These are phyloP conservation scores for Colletotrichum cordylinicola DNA, from an alignment of 2,329 filamentous ascomycete genomes.

Conservation along the genomic window DNA sequence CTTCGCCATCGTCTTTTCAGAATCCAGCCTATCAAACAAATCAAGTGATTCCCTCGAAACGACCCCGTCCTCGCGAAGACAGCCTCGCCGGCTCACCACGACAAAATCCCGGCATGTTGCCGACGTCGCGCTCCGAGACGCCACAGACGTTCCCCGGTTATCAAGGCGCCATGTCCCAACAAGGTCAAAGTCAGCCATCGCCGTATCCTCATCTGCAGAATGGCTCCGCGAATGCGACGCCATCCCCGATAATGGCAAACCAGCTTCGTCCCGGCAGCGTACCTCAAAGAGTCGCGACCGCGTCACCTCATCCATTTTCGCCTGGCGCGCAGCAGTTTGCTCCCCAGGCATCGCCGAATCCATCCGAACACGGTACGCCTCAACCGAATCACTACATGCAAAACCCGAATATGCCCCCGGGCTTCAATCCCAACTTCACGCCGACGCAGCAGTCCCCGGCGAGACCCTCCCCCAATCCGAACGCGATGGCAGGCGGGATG, in stretches of 20 bases:
- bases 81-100: conserved; percentile 83
- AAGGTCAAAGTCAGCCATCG: conserved; percentile 68
- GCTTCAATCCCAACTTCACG: conserved; percentile 64
- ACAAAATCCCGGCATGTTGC: conserved; percentile 75
- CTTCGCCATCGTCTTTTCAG: conserved; percentile 74
- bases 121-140: conserved; percentile 89
- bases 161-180: conserved; percentile 67
- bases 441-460: conserved; percentile 62
- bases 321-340: conserved; percentile 76
- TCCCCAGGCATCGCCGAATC: conserved; percentile 75
- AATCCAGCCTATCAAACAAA: conserved; percentile 84
- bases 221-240: conserved; percentile 83
- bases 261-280: conserved; percentile 75
- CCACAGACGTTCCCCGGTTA: conserved; percentile 83
- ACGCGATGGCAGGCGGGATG: conserved; percentile 60
- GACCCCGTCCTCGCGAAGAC: conserved; percentile 82
- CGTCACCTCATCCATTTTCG: conserved; percentile 91
- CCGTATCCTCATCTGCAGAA: conserved; percentile 85
- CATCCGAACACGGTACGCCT: conserved; percentile 78
- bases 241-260: conserved; percentile 89
- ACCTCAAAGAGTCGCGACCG: conserved; percentile 84
- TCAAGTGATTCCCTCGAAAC: conserved; percentile 87
- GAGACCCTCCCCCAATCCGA: conserved; percentile 60
- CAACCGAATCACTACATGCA: conserved; percentile 75
- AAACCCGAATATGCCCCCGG: conserved; percentile 60